A percentile compares a stretch with the other conserved stretches of the same genome.
Conservation (phyloP, 148 eudicot genomes). For the Hydrangea macrophylla region DNA sequence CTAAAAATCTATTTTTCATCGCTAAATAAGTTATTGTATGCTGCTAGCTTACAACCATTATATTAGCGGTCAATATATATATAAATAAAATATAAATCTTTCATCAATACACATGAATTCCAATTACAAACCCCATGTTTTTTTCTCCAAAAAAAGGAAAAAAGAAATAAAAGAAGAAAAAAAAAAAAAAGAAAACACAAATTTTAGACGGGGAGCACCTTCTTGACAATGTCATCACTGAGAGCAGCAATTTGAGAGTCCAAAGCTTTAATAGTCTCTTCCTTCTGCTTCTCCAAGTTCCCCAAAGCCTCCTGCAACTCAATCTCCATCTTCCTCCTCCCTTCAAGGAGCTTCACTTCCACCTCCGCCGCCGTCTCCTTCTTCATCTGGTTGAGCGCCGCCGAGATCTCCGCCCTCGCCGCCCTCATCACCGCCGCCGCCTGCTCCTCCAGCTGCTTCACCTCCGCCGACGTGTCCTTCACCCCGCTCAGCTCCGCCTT, state of each 20-base stretch:
- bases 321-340: conserved; percentile 64
- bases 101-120: too few relatives aligned
- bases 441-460: conserved; percentile 86
- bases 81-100: too few relatives aligned
- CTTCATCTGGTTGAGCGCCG: conserved; percentile 87
- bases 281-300: conserved; percentile 72
- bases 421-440: conserved; percentile 83
- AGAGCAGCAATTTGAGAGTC: conserved; percentile 79
- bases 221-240: conserved; percentile 88
- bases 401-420: conserved; percentile 82
- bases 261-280: conserved; percentile 60
- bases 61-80: too few relatives aligned
- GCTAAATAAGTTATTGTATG: too few relatives aligned
- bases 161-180: too few relatives aligned
- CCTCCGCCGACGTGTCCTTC: conserved; percentile 71
- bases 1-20: too few relatives aligned
- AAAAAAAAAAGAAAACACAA: not conserved
- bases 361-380: conserved; percentile 80
- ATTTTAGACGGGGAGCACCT: conserved; percentile 60
- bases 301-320: conserved; percentile 81
- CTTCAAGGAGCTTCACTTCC: conserved; percentile 64
- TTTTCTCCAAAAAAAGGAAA: too few relatives aligned
- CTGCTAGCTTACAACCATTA: too few relatives aligned
- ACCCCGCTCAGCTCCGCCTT: conserved; percentile 56
- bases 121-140: too few relatives aligned